Conservation (phyloP, 176 grass and related monocot genomes). For the Oryza glaberrima region DNA sequence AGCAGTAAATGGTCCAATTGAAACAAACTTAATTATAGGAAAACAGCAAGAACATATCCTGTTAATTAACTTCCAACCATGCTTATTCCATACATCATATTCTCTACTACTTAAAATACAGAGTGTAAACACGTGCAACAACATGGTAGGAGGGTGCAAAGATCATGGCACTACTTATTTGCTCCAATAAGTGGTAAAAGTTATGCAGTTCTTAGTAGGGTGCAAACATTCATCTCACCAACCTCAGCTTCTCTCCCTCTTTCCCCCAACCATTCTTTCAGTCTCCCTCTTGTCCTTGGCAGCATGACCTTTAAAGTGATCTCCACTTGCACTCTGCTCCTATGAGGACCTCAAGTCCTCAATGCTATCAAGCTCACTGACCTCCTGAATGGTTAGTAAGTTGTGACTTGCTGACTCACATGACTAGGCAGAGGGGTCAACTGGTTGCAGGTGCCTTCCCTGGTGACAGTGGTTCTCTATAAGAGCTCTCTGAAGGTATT, state of each 20-base stretch:
- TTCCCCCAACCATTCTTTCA: no score
- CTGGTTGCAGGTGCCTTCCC: no score
- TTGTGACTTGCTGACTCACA: no score
- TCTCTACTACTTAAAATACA: neutral
- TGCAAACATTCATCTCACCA: neutral
- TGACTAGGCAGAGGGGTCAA: no score
- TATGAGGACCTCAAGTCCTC: no score
- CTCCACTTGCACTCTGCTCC: no score
- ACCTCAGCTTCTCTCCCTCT: neutral
- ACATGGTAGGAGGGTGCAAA: neutral
- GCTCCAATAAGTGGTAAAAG: neutral
- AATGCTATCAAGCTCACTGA: no score
- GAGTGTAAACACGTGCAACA: neutral
- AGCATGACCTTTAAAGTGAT: no score
- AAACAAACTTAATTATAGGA: neutral
- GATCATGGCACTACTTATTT: neutral
- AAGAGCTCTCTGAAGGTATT: no score
- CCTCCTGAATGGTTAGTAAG: no score
- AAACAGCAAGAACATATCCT: neutral
- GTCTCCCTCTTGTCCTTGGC: no score
- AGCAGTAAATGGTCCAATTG: neutral
- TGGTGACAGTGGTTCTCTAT: no score
- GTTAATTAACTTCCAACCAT: neutral
- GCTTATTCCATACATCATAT: neutral
- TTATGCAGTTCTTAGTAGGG: neutral